Conservation (phyloP, 2,329 filamentous ascomycete species). For the Tolypocladium tundrense region DNA sequence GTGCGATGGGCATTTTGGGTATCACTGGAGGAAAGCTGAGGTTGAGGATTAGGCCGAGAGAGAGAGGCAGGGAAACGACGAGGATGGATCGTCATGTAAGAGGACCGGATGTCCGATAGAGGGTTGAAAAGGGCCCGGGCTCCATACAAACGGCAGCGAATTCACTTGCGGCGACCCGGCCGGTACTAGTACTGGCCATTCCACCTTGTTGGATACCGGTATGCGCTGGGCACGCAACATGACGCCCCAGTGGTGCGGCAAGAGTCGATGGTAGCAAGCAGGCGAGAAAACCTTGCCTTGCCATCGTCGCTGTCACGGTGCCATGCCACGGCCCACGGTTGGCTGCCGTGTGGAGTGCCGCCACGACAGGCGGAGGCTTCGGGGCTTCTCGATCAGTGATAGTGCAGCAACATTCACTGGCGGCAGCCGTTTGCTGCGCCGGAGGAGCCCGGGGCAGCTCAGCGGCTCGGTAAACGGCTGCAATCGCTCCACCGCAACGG, state of each 20-base stretch:
- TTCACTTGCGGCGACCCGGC: neutral
- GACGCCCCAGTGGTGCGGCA: neutral
- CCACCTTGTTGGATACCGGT: neutral
- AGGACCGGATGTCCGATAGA: neutral
- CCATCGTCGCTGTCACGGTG: constrained; percentile 3
- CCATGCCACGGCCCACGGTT: constrained; percentile 4
- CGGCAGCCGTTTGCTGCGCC: neutral
- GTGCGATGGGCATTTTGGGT: constrained; percentile 35
- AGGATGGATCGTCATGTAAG: neutral
- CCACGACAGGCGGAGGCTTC: neutral
- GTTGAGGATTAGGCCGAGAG: neutral
- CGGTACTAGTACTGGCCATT: neutral
- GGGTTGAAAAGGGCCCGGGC: neutral
- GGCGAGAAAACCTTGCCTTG: neutral
- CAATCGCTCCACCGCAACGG: neutral
- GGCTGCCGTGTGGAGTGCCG: constrained; percentile 2
- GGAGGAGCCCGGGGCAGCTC: neutral
- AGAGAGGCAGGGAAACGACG: neutral
- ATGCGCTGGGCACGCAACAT: neutral
- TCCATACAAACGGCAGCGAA: neutral
- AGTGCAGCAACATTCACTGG: neutral
- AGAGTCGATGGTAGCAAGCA: neutral
- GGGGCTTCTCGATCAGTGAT: neutral
- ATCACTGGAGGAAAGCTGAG: neutral
- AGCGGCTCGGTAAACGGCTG: neutral